Evolutionary conservation across 1,284 basidiomycete species (phyloP).

Genomic region (Ganoderma sinense): DNA sequence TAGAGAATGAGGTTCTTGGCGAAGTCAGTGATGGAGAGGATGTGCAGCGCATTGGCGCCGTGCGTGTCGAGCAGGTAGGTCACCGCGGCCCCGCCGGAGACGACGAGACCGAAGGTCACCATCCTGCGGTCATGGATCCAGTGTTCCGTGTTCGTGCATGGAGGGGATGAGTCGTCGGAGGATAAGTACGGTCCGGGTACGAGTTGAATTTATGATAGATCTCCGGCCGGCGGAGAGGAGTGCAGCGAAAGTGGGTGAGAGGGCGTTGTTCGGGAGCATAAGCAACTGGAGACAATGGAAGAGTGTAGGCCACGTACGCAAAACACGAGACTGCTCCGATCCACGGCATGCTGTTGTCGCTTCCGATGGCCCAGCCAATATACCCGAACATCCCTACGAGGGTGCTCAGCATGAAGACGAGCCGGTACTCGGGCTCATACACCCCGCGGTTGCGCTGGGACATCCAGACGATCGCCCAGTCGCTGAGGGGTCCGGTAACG

Average conservation of each 20-base stretch:
- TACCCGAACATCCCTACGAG: conserved; percentile 53
- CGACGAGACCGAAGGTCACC: conserved; percentile 50
- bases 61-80: too few relatives aligned
- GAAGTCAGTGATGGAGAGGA: conserved; percentile 52
- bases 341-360: conserved; percentile 50
- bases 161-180: too few relatives aligned
- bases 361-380: conserved; percentile 54
- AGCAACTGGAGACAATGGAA: not conserved
- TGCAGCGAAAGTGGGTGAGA: too few relatives aligned
- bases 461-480: conserved; percentile 51
- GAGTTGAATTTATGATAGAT: too few relatives aligned
- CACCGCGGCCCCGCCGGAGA: conserved; percentile 46
- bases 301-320: conserved; percentile 39
- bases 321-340: conserved; percentile 52
- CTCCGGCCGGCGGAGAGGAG: too few relatives aligned
- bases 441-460: conserved; percentile 51
- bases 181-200: too few relatives aligned
- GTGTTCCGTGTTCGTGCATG: too few relatives aligned
- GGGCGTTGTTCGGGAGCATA: too few relatives aligned
- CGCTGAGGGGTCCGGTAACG: conserved; percentile 51
- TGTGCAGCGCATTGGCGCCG: conserved; percentile 49
- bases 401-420: conserved; percentile 51
- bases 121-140: conserved; percentile 30
- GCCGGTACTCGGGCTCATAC: conserved; percentile 57
- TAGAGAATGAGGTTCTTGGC: conserved; percentile 53